Evolutionary conservation across 1,284 basidiomycete species (phyloP).

Genomic region (Trichosporon sp.): DNA sequence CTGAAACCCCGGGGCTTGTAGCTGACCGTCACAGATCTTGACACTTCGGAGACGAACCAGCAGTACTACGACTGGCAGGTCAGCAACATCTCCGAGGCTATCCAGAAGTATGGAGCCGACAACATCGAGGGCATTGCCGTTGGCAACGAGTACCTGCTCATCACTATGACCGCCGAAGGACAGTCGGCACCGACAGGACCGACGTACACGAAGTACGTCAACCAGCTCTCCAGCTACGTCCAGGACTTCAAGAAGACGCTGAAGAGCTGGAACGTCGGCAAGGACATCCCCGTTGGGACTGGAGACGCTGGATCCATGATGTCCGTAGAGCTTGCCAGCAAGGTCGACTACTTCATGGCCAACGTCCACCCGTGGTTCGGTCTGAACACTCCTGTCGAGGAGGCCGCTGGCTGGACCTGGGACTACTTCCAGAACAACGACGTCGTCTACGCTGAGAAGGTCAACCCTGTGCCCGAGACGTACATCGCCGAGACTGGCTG

Average conservation of each 20-base stretch:
- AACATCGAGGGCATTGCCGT: conserved; percentile 62
- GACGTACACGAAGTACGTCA: conserved; percentile 40
- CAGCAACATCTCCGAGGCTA: conserved; percentile 55
- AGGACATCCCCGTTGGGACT: conserved; percentile 68
- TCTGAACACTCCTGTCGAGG: conserved; percentile 57
- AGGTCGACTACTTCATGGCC: conserved; percentile 63
- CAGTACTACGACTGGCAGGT: conserved; percentile 57
- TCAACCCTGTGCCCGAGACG: conserved; percentile 63
- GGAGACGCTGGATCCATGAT: conserved; percentile 86
- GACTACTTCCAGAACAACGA: conserved; percentile 59
- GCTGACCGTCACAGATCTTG: conserved; percentile 46
- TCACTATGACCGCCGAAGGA: conserved; percentile 51
- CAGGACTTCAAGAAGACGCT: conserved; percentile 55
- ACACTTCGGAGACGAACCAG: conserved; percentile 52
- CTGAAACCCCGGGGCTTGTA: background rate
- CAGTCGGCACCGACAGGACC: conserved; percentile 24
- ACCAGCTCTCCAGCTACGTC: conserved; percentile 60
- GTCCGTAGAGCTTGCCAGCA: conserved; percentile 62
- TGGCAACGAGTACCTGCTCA: conserved; percentile 69
- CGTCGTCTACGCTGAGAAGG: conserved; percentile 47
- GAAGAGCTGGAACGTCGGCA: conserved; percentile 52
- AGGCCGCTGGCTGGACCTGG: conserved; percentile 64
- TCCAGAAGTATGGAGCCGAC: conserved; percentile 71
- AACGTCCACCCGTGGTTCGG: conserved; percentile 69
- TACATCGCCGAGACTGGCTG: conserved; percentile 92